Evolutionary conservation across 148 eudicot species (phyloP).

Genomic region (Fallopia convolvulus): DNA sequence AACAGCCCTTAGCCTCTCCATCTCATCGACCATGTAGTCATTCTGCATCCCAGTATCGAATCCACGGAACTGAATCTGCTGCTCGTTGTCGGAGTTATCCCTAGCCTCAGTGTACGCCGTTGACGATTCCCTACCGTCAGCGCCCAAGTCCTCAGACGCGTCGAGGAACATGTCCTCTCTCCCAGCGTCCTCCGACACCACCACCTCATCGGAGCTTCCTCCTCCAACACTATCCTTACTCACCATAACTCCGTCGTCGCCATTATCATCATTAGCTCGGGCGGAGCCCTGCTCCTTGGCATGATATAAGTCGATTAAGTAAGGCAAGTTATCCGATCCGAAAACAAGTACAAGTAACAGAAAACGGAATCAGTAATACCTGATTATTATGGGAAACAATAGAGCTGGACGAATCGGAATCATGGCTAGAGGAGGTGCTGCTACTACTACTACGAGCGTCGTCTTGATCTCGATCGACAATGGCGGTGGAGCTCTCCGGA

Average conservation of each 20-base stretch:
- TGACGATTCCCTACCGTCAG: conserved; percentile 41
- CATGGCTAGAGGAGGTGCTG: conserved; percentile 1
- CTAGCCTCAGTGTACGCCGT: conserved; percentile 37
- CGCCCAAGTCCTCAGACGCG: conserved; percentile 77
- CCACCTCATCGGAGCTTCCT: conserved; percentile 49
- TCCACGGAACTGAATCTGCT: conserved; percentile 29
- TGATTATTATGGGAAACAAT: conserved; percentile 6
- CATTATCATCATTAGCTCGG: conserved; percentile 29
- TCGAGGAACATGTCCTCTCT: conserved; percentile 92
- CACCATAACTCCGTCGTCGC: conserved; percentile 46
- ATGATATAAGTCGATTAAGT: conserved; percentile 4
- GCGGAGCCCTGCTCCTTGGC: conserved; percentile 37
- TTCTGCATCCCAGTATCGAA: conserved; percentile 49
- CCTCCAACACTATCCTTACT: conserved; percentile 38
- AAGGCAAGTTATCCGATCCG: background rate
- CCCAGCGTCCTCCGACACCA: conserved; percentile 64
- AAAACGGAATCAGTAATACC: background rate
- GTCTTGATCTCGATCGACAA: conserved; percentile 12
- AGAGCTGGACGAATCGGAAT: conserved; percentile 8
- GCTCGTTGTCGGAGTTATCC: conserved; percentile 29
- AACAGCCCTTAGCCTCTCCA: conserved; percentile 46
- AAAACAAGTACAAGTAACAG: background rate
- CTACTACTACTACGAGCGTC: conserved; percentile 6
- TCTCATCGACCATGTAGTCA: conserved; percentile 50
- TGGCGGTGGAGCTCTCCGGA: conserved; percentile 11